Percentiles rank a stretch among this genome's conserved stretches.
Evolutionary conservation across 257 asterid genomes (phyloP).

Genomic region (Solanum sitiens): DNA sequence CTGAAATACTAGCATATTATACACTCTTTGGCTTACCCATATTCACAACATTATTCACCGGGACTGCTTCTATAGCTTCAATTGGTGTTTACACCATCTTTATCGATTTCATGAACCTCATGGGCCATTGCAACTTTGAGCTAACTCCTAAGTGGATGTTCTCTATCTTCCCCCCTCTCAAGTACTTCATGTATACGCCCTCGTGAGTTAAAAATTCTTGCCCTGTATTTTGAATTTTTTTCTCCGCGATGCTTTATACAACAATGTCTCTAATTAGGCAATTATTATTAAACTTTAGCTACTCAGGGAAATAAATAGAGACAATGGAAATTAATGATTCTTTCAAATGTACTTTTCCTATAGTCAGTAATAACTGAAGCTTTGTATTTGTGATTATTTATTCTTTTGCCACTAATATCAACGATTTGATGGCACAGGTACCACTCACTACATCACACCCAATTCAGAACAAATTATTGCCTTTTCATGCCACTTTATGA

Average conservation of each 20-base stretch:
- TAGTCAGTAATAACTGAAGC: not conserved
- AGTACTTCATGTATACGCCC: conserved; percentile 64
- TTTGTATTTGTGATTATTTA: not conserved
- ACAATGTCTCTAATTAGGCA: not conserved
- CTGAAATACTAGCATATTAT: conserved; percentile 65
- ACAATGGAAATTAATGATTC: too few relatives aligned
- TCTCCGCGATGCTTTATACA: not conserved
- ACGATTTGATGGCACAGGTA: conserved; percentile 2
- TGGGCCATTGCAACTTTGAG: conserved; percentile 72
- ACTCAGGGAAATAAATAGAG: too few relatives aligned
- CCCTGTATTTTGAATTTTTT: not conserved
- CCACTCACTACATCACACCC: conserved; percentile 33
- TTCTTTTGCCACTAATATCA: not conserved
- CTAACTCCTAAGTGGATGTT: conserved; percentile 43
- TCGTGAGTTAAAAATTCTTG: conserved; percentile 30
- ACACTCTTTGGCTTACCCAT: conserved; percentile 48
- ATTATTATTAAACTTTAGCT: not conserved
- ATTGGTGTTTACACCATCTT: conserved; percentile 27
- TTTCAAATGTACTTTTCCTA: not conserved
- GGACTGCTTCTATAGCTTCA: conserved; percentile 35
- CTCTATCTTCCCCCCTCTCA: conserved; percentile 74
- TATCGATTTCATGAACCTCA: conserved; percentile 45
- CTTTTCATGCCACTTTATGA: conserved; percentile 35
- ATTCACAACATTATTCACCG: conserved; percentile 20
- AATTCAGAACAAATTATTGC: conserved; percentile 24